These are phyloP conservation scores for Buddleja alternifolia DNA, from an alignment of 257 asterid genomes.

Conservation along the genomic window DNA sequence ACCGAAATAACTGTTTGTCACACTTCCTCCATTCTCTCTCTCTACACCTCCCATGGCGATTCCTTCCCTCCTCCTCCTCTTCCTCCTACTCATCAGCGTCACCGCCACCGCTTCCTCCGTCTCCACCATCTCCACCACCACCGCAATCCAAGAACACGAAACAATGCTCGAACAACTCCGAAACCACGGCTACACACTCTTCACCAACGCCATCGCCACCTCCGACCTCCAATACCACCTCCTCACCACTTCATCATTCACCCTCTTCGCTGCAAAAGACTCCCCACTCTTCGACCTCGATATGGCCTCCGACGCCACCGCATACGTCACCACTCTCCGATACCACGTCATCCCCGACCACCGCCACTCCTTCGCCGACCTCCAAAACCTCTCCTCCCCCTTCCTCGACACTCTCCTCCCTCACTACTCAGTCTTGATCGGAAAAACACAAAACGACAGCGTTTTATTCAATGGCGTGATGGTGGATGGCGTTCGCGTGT, in stretches of 20 bases:
- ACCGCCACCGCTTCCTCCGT: constrained; percentile 25
- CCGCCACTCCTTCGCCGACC: constrained; percentile 49
- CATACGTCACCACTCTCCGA: constrained; percentile 54
- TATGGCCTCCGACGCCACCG: constrained; percentile 57
- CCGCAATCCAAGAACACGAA: constrained; percentile 33
- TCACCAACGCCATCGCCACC: constrained; percentile 67
- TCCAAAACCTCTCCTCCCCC: constrained; percentile 46
- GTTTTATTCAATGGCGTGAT: constrained; percentile 10
- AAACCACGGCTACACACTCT: constrained; percentile 56
- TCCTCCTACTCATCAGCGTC: constrained; percentile 23
- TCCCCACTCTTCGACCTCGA: constrained; percentile 54
- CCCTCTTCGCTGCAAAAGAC: constrained; percentile 60
- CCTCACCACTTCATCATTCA: constrained; percentile 38
- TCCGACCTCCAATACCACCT: constrained; percentile 65
- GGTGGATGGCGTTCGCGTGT: constrained; percentile 56
- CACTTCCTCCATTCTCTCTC: constrained; percentile 21
- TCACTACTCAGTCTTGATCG: constrained; percentile 52
- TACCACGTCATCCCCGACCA: constrained; percentile 64
- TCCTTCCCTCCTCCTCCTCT: constrained; percentile 28
- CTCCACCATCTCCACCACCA: constrained; percentile 11
- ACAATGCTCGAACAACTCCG: constrained; percentile 40
- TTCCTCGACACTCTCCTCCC: constrained; percentile 70
- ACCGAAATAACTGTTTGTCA: constrained; percentile 28
- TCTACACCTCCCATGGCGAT: constrained; percentile 23
- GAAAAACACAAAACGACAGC: constrained; percentile 19